Base-by-base conservation (phyloP, 345 rosid genomes). In the Hibiscus syriacus region DNA sequence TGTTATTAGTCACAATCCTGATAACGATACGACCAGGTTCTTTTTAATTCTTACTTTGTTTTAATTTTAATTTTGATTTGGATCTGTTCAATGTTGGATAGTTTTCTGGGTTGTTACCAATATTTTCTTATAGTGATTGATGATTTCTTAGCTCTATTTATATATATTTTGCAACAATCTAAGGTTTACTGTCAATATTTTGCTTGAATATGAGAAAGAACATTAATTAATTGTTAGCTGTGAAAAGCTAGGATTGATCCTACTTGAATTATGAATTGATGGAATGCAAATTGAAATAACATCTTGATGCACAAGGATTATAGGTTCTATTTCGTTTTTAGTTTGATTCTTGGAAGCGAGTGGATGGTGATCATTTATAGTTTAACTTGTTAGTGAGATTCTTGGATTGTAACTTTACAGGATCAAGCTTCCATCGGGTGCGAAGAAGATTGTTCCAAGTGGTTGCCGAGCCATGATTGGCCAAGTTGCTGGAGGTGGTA, bases 391-490 rank as follows among this genome's bases (percentile, higher is more conserved):
- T 36, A 8, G 2, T 43, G 14, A 11, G 48, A 43, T 3, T 23
- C 5, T 14, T 64, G 48, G 54, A 16, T 2, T 63, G 36, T 25
- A 48, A 43, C 22, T 2, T 17, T 58, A 6, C 54, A 87, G 92
- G 78, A 66, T 87, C 27, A 85, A 87, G 82, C 88, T 87, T 70
- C 92, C 92, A 17, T 87, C 90, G n/a, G 90, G 92, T 5, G 70
- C 88, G 0, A 87, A 87, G 83, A 87, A 87, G 82, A 79, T 87
- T 68, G 72, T 85, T 2, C 86, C 90, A 16, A 85, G 92, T 72
- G 87, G 84, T 6, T 87, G 90, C 76, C 77, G 92, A 43, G 92
- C 90, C 4, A 87, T 87, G 92, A 70, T 87, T 67, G 92, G 92
- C 12, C 90, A 87, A 43, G 86, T 87, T 63, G 90, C 90, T 0